phyloP scores from a whole-genome alignment of 768 basidiomycete species.

The Pisolithus microcarpus region DNA sequence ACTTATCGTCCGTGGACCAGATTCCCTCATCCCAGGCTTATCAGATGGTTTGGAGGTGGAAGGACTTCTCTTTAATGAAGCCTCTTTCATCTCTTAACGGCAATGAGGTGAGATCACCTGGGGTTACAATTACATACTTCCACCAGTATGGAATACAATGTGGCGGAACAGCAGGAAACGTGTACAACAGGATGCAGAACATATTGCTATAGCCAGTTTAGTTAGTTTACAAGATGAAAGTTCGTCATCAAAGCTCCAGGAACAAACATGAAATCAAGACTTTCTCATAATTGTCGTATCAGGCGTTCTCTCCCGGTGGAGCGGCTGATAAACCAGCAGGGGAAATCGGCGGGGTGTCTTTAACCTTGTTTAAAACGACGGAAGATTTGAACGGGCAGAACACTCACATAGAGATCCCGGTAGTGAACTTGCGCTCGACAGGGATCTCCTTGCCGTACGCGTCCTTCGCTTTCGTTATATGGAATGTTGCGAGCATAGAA shows the following conservation, averaged over 20 bases:
- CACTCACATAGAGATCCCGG: slow-evolving; percentile 16
- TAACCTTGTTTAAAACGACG: neutral
- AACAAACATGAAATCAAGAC: neutral
- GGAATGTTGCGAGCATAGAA: slow-evolving; percentile 17
- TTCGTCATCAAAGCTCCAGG: neutral
- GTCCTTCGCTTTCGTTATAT: slow-evolving; percentile 18
- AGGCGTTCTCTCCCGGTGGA: slow-evolving; percentile 3
- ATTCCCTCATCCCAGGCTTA: slow-evolving; percentile 34
- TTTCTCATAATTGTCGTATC: slow-evolving; percentile 2
- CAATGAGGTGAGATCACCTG: neutral
- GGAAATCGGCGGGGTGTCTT: slow-evolving; percentile 17
- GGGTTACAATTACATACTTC: neutral
- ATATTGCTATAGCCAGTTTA: neutral
- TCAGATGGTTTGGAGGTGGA: slow-evolving; percentile 41
- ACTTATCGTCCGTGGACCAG: slow-evolving; percentile 40
- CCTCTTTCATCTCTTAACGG: slow-evolving; percentile 70
- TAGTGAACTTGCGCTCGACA: slow-evolving; percentile 17
- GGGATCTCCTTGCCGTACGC: slow-evolving; percentile 14
- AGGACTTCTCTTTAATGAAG: slow-evolving; percentile 80
- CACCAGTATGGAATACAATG: neutral
- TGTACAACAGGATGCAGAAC: neutral
- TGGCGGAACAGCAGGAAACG: neutral
- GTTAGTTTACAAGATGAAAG: neutral
- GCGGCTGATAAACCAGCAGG: slow-evolving; percentile 18
- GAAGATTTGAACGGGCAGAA: neutral